Conservation (phyloP, 192 early-diverging fungal genomes). For the Coemansia sp. region DNA sequence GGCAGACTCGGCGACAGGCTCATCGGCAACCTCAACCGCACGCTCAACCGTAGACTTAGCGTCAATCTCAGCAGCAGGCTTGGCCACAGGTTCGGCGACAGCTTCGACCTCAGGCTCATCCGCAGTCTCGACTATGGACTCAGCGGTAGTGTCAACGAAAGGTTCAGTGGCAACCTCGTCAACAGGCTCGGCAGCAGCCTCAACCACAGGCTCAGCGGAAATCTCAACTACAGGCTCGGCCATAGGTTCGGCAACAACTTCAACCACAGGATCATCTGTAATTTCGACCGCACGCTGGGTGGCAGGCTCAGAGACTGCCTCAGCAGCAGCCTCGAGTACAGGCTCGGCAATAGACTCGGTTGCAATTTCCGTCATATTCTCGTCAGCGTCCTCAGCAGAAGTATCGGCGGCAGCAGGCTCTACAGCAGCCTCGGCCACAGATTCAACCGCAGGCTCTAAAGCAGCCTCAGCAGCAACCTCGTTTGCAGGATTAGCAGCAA, state of each 20-base stretch:
- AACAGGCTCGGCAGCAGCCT: background rate
- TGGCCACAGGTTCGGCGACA: background rate
- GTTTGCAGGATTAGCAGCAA: background rate
- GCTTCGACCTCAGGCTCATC: background rate
- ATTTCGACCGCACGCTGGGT: background rate
- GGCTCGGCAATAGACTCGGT: constrained; percentile 4
- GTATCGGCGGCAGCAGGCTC: no score
- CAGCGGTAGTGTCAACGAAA: background rate
- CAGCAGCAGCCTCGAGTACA: background rate
- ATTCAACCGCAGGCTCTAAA: no score
- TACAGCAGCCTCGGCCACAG: no score
- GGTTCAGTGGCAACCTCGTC: background rate
- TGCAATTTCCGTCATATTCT: background rate
- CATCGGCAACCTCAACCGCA: background rate
- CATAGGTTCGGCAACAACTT: background rate
- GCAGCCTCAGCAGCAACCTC: no score
- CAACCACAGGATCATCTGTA: background rate
- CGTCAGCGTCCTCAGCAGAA: no score
- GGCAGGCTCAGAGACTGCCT: constrained; percentile 1
- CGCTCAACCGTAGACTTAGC: background rate
- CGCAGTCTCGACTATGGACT: background rate
- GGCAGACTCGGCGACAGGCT: background rate
- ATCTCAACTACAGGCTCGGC: background rate
- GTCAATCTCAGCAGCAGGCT: background rate
- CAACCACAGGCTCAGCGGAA: background rate